Evolutionary conservation across 805 yeast species (phyloP), one percentile per base, ranked within the genome.

Genomic region (Candida peoriensis): DNA sequence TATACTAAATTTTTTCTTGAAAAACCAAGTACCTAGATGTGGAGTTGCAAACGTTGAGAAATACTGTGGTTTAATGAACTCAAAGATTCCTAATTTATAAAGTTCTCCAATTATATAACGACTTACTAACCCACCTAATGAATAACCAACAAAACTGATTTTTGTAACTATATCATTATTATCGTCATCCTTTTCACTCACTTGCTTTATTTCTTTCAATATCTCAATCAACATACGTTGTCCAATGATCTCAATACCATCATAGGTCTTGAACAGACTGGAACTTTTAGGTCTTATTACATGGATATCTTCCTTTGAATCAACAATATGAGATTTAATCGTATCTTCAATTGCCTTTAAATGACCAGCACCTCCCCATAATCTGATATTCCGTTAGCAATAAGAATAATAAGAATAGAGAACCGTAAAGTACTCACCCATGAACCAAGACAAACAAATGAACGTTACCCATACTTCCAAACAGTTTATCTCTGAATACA

Each of bases 51-150:
- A 73, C 0, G 87, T 78, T 3, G 81, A 66, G 43, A 77, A 81
- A 25, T 68, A 46, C 16, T 72, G 62, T 0, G 96, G 96, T 38
- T 69, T 67, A 15, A 85, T 68, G 2, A 50, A 49, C 2, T 71
- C 72, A 47, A 78, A 85, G 52, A 69, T 73, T 40, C 61, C 67
- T 47, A 63, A 71, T 42, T 66, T 79, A 57, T 55, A 72, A 43
- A 78, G 63, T 30, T 81, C 66, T 2, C 97, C 97, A 30, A 88
- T 68, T 18, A 87, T 79, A 55, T 85, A 88, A 33, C 97, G 65
- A 0, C 88, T 68, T 21, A 90, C 76, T 23, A 89, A 60, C 0
- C 97, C 97, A 16, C 97, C 97, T 39, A 90, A 62, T 0, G 96
- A 85, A 56, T 89, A 90, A 0, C 97, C 96, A 3, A 85, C 69